Conservation (phyloP, 2,329 filamentous ascomycete species). For the Colletotrichum tropicicola region DNA sequence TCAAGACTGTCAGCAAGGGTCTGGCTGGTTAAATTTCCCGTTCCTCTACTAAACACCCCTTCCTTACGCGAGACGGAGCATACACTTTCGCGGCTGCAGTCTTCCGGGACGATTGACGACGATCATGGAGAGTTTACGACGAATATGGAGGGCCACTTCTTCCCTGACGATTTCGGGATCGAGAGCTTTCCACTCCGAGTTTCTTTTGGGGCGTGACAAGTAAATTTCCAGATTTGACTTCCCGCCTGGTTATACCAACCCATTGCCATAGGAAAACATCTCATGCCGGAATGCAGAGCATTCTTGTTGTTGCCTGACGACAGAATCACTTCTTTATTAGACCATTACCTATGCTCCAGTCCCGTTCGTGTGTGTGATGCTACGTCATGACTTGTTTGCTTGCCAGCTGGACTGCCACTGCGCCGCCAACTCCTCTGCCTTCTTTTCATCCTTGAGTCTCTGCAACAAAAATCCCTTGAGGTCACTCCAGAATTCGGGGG, state of each 20-base stretch:
- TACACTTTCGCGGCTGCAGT: conserved; percentile 34
- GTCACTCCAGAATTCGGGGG: conserved; percentile 86
- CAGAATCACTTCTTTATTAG: conserved; percentile 29
- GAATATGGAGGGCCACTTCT: conserved; percentile 33
- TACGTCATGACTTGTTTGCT: conserved; percentile 44
- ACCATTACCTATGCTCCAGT: conserved; percentile 19
- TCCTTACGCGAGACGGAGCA: conserved; percentile 31
- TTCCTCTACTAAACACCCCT: conserved; percentile 8
- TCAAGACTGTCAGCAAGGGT: conserved; percentile 73
- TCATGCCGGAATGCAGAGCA: conserved; percentile 40
- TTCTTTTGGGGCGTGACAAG: conserved; percentile 40
- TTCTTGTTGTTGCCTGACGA: conserved; percentile 33
- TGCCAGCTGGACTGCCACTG: conserved; percentile 80
- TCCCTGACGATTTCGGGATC: conserved; percentile 24
- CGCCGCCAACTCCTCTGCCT: conserved; percentile 69
- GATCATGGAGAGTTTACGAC: conserved; percentile 37
- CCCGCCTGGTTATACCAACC: conserved; percentile 41
- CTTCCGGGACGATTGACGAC: conserved; percentile 34
- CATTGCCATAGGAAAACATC: conserved; percentile 37
- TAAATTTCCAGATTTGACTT: conserved; percentile 43
- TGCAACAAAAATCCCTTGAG: conserved; percentile 82
- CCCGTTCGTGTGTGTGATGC: not conserved
- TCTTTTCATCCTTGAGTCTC: conserved; percentile 75
- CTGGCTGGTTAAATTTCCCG: conserved; percentile 53
- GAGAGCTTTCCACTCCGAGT: conserved; percentile 25